Evolutionary conservation across 306 rosid species (phyloP), one percentile per base, ranked within the genome.

Genomic region (Gillenia trifoliata): DNA sequence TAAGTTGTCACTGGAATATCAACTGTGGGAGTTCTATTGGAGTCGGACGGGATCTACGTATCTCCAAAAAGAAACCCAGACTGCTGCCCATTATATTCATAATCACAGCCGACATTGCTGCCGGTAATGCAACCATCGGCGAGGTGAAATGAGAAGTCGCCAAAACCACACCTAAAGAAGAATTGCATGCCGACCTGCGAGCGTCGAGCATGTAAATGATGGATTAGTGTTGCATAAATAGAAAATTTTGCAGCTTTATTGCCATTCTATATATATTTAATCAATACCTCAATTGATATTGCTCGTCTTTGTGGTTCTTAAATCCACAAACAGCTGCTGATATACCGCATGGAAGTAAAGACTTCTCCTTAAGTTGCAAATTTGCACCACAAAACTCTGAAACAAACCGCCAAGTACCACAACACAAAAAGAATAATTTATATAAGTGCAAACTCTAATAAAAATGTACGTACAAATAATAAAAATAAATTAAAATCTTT

Each of bases 61-160:
- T 84, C 75, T 80, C 87, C 87, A n/a, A 84, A 61, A 75, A 75
- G 77, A 84, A 52, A 12, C 78, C 83, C 47, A 84, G 68, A 74
- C 78, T 84, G 73, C 87, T 84, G 3, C 87, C 85, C 85, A 84
- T 84, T 17, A 84, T 72, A 65, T 84, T 84, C 87, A 84, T 84
- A 30, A 84, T 31, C 56, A 84, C 87, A n/a, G 84, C 87, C 12
- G 87, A 84, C 61, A 84, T 40, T 17, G 84, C 87, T 3, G 87
- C 68, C 0, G 87, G 84, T 63, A 84, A 71, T 4, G 87, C 82
- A 33, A 84, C 87, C 80, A 75, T 77, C 15, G 84, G 68, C 13
- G 87, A 84, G 8, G 77, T 59, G 60, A 80, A 84, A 73, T 84
- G 87, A 54, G 84, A 59, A 28, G 72, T 70, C 25, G 87, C 84